These are phyloP conservation scores for Aspergillus pseudoglaucus DNA, from an alignment of 2,329 filamentous ascomycete species.

Conservation along the genomic window DNA sequence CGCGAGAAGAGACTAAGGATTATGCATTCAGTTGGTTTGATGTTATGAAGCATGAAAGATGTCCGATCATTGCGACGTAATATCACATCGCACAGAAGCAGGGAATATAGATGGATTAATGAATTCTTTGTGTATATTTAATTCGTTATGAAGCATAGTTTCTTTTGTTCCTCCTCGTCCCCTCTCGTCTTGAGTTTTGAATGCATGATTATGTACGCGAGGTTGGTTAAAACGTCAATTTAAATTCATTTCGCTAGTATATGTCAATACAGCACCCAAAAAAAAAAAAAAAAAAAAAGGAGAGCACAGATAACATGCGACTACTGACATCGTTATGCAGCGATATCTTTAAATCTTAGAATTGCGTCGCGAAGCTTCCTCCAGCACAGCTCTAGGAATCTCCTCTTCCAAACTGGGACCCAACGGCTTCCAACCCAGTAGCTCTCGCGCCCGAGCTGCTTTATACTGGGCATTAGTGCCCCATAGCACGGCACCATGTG, in stretches of 20 bases:
- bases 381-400: constrained; percentile 6
- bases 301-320: no score
- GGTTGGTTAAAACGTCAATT: no score
- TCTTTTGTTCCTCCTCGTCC: no score
- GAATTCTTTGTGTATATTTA: neutral
- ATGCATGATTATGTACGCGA: no score
- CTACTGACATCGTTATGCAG: no score
- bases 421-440: constrained; percentile 11
- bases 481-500: constrained; percentile 14
- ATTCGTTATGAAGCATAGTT: neutral
- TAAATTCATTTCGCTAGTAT: no score
- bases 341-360: no score
- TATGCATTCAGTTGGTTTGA: constrained; percentile 13
- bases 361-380: constrained; percentile 3
- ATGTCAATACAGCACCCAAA: no score
- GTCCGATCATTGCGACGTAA: neutral
- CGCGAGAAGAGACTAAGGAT: constrained; percentile 7
- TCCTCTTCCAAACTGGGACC: constrained; percentile 7
- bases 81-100: neutral
- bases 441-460: constrained; percentile 8
- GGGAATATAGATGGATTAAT: neutral
- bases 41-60: constrained; percentile 2
- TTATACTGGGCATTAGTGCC: constrained; percentile 15
- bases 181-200: no score
- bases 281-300: no score